These are phyloP conservation scores for Raphanus hybrid DNA, from an alignment of 441 rosid species.

Conservation along the genomic window DNA sequence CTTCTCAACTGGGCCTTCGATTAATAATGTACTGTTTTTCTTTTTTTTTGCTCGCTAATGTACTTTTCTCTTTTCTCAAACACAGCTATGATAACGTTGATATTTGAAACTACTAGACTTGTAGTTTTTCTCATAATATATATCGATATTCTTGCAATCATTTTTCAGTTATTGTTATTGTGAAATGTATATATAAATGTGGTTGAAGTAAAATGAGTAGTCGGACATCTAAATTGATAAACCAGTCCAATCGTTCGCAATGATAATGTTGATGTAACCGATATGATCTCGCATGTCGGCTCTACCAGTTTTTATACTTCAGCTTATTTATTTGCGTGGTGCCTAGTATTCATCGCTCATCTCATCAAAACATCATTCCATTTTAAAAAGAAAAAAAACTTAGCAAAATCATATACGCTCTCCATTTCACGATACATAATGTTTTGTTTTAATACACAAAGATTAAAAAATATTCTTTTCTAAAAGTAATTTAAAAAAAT, in stretches of 20 bases:
- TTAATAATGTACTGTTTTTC: background rate
- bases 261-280: constrained; percentile 42
- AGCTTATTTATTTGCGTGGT: constrained; percentile 27
- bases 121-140: background rate
- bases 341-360: constrained; percentile 24
- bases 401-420: too few relatives aligned
- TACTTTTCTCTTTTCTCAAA: background rate
- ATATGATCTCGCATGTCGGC: constrained; percentile 34
- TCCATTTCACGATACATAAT: too few relatives aligned
- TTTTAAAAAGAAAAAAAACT: too few relatives aligned
- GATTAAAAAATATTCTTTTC: too few relatives aligned
- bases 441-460: too few relatives aligned
- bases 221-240: constrained; percentile 18
- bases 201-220: constrained; percentile 31
- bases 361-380: constrained; percentile 14
- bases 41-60: background rate
- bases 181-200: background rate
- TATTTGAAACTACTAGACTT: background rate
- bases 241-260: constrained; percentile 35
- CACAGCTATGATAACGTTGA: background rate
- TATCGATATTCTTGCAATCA: background rate
- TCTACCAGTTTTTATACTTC: constrained; percentile 27
- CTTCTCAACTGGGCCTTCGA: constrained; percentile 4
- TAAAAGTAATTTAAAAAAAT: too few relatives aligned
- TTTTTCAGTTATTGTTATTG: background rate